Conservation (phyloP, 2,329 filamentous ascomycete genomes). For the Zymoseptoria passerinii region DNA sequence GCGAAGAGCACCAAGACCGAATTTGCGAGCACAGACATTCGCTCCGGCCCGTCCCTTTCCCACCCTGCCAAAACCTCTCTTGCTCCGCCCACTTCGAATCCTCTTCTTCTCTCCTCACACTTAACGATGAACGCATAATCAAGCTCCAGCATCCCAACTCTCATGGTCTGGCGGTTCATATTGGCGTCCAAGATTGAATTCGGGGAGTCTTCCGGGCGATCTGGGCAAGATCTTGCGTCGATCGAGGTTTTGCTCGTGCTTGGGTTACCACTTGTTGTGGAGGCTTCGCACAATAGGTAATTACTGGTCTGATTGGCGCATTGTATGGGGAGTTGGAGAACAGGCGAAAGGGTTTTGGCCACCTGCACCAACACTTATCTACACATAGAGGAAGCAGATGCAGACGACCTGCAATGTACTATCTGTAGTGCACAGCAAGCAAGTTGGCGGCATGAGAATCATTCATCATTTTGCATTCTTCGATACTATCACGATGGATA, state of each 20-base stretch:
- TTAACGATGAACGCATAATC: constrained; percentile 25
- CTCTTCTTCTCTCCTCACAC: constrained; percentile 17
- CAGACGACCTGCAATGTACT: too few species aligned
- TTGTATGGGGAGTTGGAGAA: not conserved
- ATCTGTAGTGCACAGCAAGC: too few species aligned
- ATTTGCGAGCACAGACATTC: not conserved
- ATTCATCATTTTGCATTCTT: too few species aligned
- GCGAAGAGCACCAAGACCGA: not conserved
- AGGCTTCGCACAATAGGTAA: not conserved
- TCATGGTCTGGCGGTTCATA: constrained; percentile 23
- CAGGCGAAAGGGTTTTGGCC: not conserved
- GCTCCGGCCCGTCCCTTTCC: too few species aligned
- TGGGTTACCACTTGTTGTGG: constrained; percentile 1
- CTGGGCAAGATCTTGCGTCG: not conserved
- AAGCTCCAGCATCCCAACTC: constrained; percentile 17
- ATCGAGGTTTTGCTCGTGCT: not conserved
- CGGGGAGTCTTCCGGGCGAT: not conserved
- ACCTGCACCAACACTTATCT: too few species aligned
- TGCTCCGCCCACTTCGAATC: not conserved
- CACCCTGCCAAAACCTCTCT: not conserved
- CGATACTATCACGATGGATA: too few species aligned
- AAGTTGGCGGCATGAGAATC: too few species aligned
- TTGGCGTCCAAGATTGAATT: constrained; percentile 22
- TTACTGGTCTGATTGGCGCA: not conserved
- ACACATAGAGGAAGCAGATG: too few species aligned